Percentiles rank a stretch among this genome's conserved stretches.
Conservation (phyloP, 257 asterid genomes). For the Nicotiana tabacum region DNA sequence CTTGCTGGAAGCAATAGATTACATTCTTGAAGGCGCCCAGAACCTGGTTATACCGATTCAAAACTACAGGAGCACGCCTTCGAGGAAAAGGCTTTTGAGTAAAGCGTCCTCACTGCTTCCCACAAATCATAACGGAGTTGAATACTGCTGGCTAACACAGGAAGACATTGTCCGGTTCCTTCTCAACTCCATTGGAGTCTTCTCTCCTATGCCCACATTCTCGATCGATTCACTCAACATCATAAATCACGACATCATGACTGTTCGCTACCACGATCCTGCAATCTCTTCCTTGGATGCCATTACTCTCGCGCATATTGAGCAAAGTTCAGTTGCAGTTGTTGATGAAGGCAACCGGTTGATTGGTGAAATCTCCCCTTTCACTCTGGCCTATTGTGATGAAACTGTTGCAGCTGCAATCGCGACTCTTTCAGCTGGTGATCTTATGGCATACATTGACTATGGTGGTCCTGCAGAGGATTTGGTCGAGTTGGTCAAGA, state of each 20-base stretch:
- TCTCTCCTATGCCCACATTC: slow-evolving; percentile 58
- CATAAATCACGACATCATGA: slow-evolving; percentile 48
- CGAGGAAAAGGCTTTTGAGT: slow-evolving; percentile 41
- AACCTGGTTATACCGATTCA: slow-evolving; percentile 70
- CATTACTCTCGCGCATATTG: slow-evolving; percentile 35
- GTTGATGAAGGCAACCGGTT: slow-evolving; percentile 45
- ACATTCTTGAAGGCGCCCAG: slow-evolving; percentile 70
- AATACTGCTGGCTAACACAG: slow-evolving; percentile 74
- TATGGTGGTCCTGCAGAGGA: slow-evolving; percentile 67
- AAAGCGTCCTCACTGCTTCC: slow-evolving; percentile 16
- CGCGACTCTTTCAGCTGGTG: slow-evolving; percentile 57
- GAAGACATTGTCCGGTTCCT: slow-evolving; percentile 74
- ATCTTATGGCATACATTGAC: slow-evolving; percentile 68
- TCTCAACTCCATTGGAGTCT: slow-evolving; percentile 67
- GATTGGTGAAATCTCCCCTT: slow-evolving; percentile 77
- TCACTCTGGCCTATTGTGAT: slow-evolving; percentile 59
- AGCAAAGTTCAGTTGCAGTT: slow-evolving; percentile 66
- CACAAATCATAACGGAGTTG: slow-evolving; percentile 25
- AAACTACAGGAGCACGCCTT: slow-evolving; percentile 26
- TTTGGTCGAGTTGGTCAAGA: slow-evolving; percentile 50
- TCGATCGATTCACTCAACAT: slow-evolving; percentile 49
- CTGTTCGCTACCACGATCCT: slow-evolving; percentile 42
- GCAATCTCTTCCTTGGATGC: slow-evolving; percentile 49
- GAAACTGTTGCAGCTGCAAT: slow-evolving; percentile 66
- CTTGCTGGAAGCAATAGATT: slow-evolving; percentile 68